Evolutionary conservation across 1,139 yeast genomes (phyloP).

Genomic region (Pichia sp.): DNA sequence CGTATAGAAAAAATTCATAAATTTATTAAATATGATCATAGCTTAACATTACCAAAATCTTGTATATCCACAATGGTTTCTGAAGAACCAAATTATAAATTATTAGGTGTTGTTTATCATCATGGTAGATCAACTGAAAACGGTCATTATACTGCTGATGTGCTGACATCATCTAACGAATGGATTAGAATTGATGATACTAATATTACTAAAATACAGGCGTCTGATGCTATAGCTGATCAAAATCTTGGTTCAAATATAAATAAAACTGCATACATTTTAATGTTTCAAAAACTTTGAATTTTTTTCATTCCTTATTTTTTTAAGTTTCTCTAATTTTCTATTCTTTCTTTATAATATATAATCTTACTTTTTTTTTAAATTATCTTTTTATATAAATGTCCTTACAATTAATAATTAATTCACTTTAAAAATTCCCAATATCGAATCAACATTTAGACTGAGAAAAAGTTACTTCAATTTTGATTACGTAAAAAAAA

Average conservation of each 20-base stretch:
- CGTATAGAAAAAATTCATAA: constrained; percentile 56
- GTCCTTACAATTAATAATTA: too few relatives aligned
- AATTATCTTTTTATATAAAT: too few relatives aligned
- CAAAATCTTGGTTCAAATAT: constrained; percentile 30
- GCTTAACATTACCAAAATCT: constrained; percentile 49
- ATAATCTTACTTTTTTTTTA: too few relatives aligned
- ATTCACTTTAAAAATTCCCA: too few relatives aligned
- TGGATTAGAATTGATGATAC: constrained; percentile 94
- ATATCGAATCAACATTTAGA: too few relatives aligned
- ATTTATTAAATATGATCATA: constrained; percentile 50
- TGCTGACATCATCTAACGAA: constrained; percentile 37
- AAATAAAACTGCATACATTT: constrained; percentile 69
- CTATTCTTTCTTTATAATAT: too few relatives aligned
- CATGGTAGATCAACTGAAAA: constrained; percentile 90
- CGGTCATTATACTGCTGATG: constrained; percentile 95
- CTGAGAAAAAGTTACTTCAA: too few relatives aligned
- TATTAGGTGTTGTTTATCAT: constrained; percentile 89
- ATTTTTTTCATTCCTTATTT: too few relatives aligned
- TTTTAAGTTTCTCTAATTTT: too few relatives aligned
- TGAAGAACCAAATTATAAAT: constrained; percentile 40
- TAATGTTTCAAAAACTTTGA: constrained; percentile 52
- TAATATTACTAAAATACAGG: constrained; percentile 41
- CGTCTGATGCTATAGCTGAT: constrained; percentile 29
- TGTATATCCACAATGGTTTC: constrained; percentile 39
- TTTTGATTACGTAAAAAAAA: neutral